These are phyloP conservation scores for Claviceps monticola DNA, from an alignment of 2,329 filamentous ascomycete genomes.

Conservation along the genomic window DNA sequence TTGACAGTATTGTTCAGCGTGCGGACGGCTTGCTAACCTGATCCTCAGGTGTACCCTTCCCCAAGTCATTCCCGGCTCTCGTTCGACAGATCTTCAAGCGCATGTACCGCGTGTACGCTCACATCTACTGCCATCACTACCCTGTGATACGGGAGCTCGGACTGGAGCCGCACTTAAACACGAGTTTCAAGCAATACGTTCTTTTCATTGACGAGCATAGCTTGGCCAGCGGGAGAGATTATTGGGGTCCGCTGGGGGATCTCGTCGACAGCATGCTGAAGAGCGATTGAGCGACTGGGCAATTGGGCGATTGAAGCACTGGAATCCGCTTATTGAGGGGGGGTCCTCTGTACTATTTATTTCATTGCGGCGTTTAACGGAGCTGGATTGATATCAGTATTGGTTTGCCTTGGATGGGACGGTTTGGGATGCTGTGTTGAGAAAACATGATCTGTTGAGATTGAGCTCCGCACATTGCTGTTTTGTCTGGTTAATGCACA, in stretches of 20 bases:
- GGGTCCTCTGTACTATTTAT: conserved; percentile 4
- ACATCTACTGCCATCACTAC: conserved; percentile 99
- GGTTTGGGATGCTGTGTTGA: not conserved
- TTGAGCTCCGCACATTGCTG: not conserved
- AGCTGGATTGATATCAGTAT: conserved; percentile 1
- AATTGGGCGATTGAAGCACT: not conserved
- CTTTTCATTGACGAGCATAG: conserved; percentile 96
- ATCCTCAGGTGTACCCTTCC: conserved; percentile 68
- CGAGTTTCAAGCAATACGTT: conserved; percentile 99
- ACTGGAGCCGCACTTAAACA: conserved; percentile 93
- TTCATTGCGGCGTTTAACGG: conserved; percentile 11
- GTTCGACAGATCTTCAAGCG: conserved; percentile 97
- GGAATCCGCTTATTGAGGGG: not conserved
- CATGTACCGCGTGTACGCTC: conserved; percentile 94
- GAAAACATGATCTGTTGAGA: not conserved
- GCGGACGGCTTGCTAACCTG: not conserved
- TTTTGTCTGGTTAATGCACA: not conserved
- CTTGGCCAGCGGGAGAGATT: conserved; percentile 85
- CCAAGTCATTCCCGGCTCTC: conserved; percentile 76
- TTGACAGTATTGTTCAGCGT: not conserved
- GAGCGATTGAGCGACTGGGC: conserved; percentile 50
- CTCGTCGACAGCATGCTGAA: conserved; percentile 95
- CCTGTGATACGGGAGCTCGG: conserved; percentile 90
- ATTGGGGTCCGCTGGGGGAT: conserved; percentile 91
- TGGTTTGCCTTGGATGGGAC: not conserved